Base-by-base conservation (phyloP, 306 rosid genomes). In the Cucurbita argyrosperma region DNA sequence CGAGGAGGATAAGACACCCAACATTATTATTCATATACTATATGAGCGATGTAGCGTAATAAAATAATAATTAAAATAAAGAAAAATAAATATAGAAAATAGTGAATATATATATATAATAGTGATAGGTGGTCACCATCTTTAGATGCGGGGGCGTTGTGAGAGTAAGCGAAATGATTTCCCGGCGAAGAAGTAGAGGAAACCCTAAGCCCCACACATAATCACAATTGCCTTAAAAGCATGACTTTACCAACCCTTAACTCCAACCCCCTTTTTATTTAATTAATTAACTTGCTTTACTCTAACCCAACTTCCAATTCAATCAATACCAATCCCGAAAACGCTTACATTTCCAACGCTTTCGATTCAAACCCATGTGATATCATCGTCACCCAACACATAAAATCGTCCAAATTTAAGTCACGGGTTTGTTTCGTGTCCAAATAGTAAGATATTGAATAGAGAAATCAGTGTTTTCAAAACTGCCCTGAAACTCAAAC, bases 71-170 rank as follows among this genome's bases (percentile, higher is more conserved):
- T 42, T 4, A 12, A 47, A 46, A 0, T 30, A 0, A 10, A 46
- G 9, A 11, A 56, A 56, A 4, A 21, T 21, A 47, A 47, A 47
- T 21, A 21, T 21, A 10, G 14, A 43, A 46, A 47, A 46, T 7
- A 21, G 68, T 62, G 68, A 38, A 37, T 37, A 64, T 21, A 37
- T 37, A 64, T 21, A 21, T 21, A 21, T 0, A 21, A 40, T 19
- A 23, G 51, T 4, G 52, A 40, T 65, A n/a, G 50, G 71, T 66
- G 55, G 54, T 66, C 72, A 66, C 72, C 72, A 66, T 66, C 72
- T 66, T 66, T 66, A 66, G 45, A 64, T 64, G 68, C 46, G 68
- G 47, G 47, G 46, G 51, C n/a, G 15, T 40, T 30, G 65, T 26
- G 6, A 19, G 47, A 40, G 51, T 64, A 42, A 45, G 38, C 54